Base-by-base conservation (phyloP, 2,329 filamentous ascomycete species). In the Penicillium sp. region DNA sequence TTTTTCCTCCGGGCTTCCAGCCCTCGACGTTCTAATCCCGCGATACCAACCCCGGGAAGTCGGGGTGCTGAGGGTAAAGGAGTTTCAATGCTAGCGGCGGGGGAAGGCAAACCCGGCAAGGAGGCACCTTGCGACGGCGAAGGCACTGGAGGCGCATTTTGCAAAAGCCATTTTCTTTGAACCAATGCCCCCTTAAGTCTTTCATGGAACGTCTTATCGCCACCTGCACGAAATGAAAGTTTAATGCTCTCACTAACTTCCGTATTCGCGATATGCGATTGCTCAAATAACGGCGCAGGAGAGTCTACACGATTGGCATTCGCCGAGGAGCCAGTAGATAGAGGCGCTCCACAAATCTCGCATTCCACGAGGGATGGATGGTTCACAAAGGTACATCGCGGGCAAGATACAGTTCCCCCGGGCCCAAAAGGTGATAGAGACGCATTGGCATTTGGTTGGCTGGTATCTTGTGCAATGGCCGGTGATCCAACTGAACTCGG, bases 141-240 rank as follows among this genome's bases (percentile, higher is more conserved):
- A 0, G 94, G 94, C 19, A 94, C 86, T 0, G 93, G 92, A 1
- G 94, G 94, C 0, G 94, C 94, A 69, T 90, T 88, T 55, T 94
- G 89, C 0, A 97, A 82, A 3, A 99, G 82, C 94, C 94, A 99
- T 80, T 97, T 97, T 15, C 94, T 86, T 73, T 99, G 94, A 2
- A 92, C 87, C 75, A 97, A 84, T 9, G 92, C 89, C 7, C 87
- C 87, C 69, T 96, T 97, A 2, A 99, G 81, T 48, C 93, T 84
- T 66, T 97, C 94, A 65, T 90, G 87, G 63, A 99, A 96, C 6
- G 91, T 88, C 75, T 92, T 93, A 60, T 93, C 93, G 0, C 94
- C 94, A 2, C 93, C 93, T 35, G 82, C 85, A 33, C 94, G 88
- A 67, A 99, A 99, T 0, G 94, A 97, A 39, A 99, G 79, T 72